phyloP scores from a whole-genome alignment of 352 stramenopile species.

The Phytophthora sp. region DNA sequence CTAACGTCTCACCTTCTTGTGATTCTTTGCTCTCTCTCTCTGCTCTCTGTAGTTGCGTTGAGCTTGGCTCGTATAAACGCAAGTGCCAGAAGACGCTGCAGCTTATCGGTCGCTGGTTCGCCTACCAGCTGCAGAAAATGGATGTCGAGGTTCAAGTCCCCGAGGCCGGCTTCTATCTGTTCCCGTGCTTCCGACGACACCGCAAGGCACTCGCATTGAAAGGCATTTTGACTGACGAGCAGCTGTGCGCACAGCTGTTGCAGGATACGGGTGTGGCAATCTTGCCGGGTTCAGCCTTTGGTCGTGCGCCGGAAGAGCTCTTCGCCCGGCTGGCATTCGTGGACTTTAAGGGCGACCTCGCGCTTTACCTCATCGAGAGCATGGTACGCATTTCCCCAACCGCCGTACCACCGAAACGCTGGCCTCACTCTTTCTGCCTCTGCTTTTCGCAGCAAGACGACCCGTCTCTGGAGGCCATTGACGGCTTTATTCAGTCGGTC shows the following conservation, averaged over 20 bases:
- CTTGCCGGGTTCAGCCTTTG: slow-evolving; percentile 84
- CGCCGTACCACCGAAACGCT: slow-evolving; percentile 16
- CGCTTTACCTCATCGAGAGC: slow-evolving; percentile 87
- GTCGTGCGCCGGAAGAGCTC: slow-evolving; percentile 74
- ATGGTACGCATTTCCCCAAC: slow-evolving; percentile 54
- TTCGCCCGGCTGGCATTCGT: slow-evolving; percentile 87
- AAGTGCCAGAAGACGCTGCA: slow-evolving; percentile 85
- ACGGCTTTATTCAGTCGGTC: slow-evolving; percentile 89
- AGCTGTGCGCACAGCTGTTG: slow-evolving; percentile 78
- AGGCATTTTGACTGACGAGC: slow-evolving; percentile 74
- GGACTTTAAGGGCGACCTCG: slow-evolving; percentile 89
- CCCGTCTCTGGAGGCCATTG: slow-evolving; percentile 68
- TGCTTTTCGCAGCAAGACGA: slow-evolving; percentile 61
- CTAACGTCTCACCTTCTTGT: slow-evolving; percentile 23
- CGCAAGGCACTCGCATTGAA: slow-evolving; percentile 62
- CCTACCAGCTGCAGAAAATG: slow-evolving; percentile 87
- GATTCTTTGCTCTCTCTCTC: slow-evolving; percentile 10
- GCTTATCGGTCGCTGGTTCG: slow-evolving; percentile 83
- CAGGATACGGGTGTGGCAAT: slow-evolving; percentile 88
- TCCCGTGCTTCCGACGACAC: slow-evolving; percentile 81
- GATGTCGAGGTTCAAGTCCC: slow-evolving; percentile 78
- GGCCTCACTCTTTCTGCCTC: slow-evolving; percentile 12
- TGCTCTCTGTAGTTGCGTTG: slow-evolving; percentile 63
- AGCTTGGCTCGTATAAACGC: slow-evolving; percentile 79
- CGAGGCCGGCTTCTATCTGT: slow-evolving; percentile 85